phyloP scores from a whole-genome alignment of 192 early-diverging fungal species.

The Dissophora globulifera region DNA sequence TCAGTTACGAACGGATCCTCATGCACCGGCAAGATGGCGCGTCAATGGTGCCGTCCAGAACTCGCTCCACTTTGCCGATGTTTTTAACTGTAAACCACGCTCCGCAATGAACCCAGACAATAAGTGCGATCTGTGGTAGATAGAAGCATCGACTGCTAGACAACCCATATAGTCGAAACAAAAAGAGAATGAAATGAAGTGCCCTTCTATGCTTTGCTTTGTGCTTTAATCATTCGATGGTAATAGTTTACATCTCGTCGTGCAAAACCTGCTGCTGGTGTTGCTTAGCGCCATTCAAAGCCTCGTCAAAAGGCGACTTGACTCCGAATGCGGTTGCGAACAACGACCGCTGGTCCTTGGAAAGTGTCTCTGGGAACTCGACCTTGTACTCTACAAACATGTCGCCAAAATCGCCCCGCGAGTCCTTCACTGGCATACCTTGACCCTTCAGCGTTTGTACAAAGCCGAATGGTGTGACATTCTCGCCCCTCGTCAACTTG shows the following conservation, averaged over 20 bases:
- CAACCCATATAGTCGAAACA: no score
- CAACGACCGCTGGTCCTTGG: conserved; percentile 27
- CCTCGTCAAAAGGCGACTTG: conserved; percentile 28
- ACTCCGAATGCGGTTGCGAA: conserved; percentile 27
- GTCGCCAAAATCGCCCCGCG: conserved; percentile 72
- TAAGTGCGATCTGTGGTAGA: conserved; percentile 67
- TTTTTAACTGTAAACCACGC: conserved; percentile 71
- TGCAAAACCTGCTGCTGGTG: conserved; percentile 34
- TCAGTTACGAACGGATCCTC: conserved; percentile 70
- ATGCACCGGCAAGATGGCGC: conserved; percentile 71
- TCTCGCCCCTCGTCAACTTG: conserved; percentile 66
- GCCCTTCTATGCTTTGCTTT: no score
- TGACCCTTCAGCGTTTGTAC: conserved; percentile 82
- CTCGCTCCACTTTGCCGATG: conserved; percentile 74
- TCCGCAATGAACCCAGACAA: conserved; percentile 73
- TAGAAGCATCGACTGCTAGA: no score
- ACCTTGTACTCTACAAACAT: conserved; percentile 92
- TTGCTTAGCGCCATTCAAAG: neutral
- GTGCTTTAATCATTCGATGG: no score
- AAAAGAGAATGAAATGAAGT: no score
- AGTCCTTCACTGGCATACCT: conserved; percentile 87
- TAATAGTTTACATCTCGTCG: conserved; percentile 37
- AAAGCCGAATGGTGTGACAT: conserved; percentile 73
- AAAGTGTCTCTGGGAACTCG: conserved; percentile 69
- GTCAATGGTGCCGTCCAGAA: conserved; percentile 81